A percentile compares a stretch with the other conserved stretches of the same genome.
phyloP scores from a whole-genome alignment of 257 asterid genomes.

The Przewalskia tangutica region DNA sequence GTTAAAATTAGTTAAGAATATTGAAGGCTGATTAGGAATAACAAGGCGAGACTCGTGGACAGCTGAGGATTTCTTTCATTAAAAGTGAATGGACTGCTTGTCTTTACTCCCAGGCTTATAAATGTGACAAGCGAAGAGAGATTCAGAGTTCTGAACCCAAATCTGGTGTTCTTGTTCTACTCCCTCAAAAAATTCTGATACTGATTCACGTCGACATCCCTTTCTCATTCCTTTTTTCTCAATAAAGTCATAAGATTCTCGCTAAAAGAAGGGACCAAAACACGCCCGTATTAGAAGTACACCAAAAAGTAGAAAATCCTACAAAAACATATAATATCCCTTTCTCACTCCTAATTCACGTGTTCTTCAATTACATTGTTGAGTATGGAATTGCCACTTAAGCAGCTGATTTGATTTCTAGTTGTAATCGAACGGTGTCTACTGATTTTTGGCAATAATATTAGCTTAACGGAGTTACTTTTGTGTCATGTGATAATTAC shows the following conservation, averaged over 20 bases:
- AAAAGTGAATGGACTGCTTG: too few species aligned
- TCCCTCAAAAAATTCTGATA: neutral
- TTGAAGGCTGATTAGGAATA: neutral
- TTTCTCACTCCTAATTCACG: neutral
- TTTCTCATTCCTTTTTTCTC: neutral
- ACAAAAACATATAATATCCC: neutral
- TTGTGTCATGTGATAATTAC: too few species aligned
- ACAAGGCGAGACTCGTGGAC: neutral
- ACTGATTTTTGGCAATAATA: neutral
- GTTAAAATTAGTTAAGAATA: neutral
- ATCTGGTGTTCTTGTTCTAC: neutral
- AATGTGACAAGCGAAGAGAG: neutral
- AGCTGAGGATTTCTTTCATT: neutral
- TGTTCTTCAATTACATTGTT: neutral
- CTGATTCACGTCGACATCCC: neutral
- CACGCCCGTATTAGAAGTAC: neutral
- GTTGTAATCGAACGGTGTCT: neutral
- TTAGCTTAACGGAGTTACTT: too few species aligned
- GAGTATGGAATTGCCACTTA: neutral
- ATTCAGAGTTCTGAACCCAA: neutral
- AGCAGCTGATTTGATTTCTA: neutral
- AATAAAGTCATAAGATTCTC: neutral
- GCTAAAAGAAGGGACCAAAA: neutral
- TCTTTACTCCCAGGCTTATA: neutral
- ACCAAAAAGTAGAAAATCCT: neutral